Percentiles rank a stretch among this genome's conserved stretches.
Evolutionary conservation across 257 asterid species (phyloP).

Genomic region (Solanum medicagineum): DNA sequence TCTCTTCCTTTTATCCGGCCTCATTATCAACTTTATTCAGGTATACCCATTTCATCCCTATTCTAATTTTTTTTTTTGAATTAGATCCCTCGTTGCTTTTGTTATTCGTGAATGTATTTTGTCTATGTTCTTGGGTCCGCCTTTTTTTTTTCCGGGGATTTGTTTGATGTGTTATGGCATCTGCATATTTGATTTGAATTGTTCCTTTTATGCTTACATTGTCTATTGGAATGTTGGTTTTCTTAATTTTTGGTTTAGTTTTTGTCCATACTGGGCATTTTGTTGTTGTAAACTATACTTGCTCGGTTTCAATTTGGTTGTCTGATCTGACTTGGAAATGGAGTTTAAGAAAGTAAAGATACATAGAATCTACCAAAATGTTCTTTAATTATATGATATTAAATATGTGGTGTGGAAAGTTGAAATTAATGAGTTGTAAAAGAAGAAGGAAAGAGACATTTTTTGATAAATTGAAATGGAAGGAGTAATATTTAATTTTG

Average conservation of each 20-base stretch:
- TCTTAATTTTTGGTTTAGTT: background rate
- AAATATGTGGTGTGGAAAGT: background rate
- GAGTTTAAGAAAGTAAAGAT: background rate
- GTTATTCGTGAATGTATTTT: background rate
- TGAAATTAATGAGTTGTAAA: background rate
- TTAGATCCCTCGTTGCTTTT: background rate
- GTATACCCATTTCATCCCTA: constrained; percentile 7
- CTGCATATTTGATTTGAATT: background rate
- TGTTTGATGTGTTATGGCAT: background rate
- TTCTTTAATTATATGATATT: background rate
- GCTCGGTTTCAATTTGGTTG: background rate
- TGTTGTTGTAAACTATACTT: background rate
- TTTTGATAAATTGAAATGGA: background rate
- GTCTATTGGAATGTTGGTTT: background rate
- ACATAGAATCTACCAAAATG: background rate
- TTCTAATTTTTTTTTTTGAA: background rate
- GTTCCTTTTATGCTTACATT: background rate
- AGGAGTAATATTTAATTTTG: background rate
- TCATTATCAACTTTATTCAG: constrained; percentile 63
- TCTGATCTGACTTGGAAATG: background rate
- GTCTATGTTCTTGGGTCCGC: background rate
- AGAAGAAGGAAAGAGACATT: background rate
- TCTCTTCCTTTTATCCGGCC: constrained; percentile 60
- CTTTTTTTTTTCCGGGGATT: background rate
- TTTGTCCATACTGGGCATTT: background rate